Conservation (phyloP, 768 basidiomycete genomes). For the Boletus sensibilis region DNA sequence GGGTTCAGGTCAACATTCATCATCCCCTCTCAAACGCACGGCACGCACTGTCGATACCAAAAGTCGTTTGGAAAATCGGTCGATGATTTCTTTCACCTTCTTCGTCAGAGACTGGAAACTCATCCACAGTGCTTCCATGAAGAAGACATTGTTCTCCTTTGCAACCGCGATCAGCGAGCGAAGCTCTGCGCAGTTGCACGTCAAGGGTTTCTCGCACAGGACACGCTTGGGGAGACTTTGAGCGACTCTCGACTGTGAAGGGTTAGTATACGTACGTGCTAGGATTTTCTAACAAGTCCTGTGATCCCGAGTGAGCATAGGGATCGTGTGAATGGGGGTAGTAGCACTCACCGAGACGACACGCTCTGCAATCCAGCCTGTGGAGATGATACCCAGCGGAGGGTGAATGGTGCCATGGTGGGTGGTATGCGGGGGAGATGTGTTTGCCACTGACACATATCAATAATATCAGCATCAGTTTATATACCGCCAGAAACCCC, state of each 20-base stretch:
- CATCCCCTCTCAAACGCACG: no score
- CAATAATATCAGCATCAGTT: background rate
- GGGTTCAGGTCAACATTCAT: background rate
- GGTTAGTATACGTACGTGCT: background rate
- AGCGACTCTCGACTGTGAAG: background rate
- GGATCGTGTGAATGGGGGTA: background rate
- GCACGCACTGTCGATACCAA: background rate
- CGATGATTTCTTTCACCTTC: background rate
- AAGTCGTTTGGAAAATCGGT: background rate
- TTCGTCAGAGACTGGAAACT: background rate
- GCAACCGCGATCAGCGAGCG: background rate
- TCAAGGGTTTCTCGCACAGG: background rate
- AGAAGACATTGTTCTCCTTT: background rate
- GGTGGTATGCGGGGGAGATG: background rate
- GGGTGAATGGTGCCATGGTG: background rate
- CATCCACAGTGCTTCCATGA: background rate
- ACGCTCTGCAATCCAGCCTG: background rate
- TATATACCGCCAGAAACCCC: background rate
- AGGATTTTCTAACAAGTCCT: background rate
- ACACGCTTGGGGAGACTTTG: background rate
- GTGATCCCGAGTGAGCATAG: background rate
- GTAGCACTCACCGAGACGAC: constrained; percentile 33
- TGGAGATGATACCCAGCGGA: background rate
- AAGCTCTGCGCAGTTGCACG: background rate
- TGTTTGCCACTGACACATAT: background rate